These are phyloP conservation scores for Ampelomyces quisqualis DNA, from an alignment of 2,329 filamentous ascomycete genomes.

Conservation along the genomic window DNA sequence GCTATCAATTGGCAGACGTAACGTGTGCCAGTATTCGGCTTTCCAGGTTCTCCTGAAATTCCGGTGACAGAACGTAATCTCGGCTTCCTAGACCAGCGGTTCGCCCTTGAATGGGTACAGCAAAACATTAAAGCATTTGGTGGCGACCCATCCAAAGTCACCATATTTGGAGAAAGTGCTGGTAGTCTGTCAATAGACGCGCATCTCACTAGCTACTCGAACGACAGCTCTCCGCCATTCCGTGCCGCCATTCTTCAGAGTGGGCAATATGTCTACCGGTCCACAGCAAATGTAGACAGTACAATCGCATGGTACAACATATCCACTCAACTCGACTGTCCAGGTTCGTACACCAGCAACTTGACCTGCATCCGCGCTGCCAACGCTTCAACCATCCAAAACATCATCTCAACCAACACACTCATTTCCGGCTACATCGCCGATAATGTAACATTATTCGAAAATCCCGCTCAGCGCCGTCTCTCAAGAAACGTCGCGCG, in stretches of 20 bases:
- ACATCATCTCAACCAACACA: slow-evolving; percentile 18
- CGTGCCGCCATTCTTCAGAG: slow-evolving; percentile 34
- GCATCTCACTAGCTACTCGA: slow-evolving; percentile 29
- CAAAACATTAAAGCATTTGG: slow-evolving; percentile 53
- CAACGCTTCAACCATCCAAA: slow-evolving; percentile 18
- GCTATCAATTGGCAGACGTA: not conserved
- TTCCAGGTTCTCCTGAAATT: slow-evolving; percentile 25
- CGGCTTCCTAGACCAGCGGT: slow-evolving; percentile 59
- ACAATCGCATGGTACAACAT: slow-evolving; percentile 25
- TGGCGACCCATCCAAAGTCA: slow-evolving; percentile 53
- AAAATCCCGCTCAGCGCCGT: slow-evolving; percentile 18
- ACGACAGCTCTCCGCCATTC: slow-evolving; percentile 25
- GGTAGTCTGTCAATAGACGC: slow-evolving; percentile 29
- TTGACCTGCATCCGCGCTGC: slow-evolving; percentile 27
- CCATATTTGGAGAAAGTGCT: slow-evolving; percentile 44
- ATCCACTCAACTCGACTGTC: slow-evolving; percentile 23
- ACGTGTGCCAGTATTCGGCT: slow-evolving; percentile 29
- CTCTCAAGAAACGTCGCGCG: slow-evolving; percentile 25
- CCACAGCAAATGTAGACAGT: slow-evolving; percentile 10
- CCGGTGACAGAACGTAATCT: slow-evolving; percentile 44
- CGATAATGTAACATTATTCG: slow-evolving; percentile 27
- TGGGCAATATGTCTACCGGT: slow-evolving; percentile 26
- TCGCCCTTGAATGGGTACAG: slow-evolving; percentile 57
- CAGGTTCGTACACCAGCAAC: slow-evolving; percentile 15
- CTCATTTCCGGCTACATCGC: slow-evolving; percentile 21